Evolutionary conservation across 179 eudicot species (phyloP).

Genomic region (Spergularia azorica): DNA sequence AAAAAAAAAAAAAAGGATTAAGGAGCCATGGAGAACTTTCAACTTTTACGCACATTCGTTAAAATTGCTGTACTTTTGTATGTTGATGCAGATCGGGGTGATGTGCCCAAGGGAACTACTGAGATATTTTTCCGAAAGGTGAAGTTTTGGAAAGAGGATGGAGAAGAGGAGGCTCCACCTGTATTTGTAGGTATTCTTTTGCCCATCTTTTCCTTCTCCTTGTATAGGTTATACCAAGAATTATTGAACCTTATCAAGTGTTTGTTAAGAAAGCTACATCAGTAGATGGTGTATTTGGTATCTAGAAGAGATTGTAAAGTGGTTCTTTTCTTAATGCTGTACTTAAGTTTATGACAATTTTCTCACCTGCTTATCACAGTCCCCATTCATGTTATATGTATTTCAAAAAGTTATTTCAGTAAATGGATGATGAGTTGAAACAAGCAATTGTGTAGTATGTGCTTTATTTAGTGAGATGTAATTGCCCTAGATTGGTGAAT

Average conservation of each 20-base stretch:
- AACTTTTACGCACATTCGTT: neutral
- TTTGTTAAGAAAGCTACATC: neutral
- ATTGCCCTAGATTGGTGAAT: neutral
- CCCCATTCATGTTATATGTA: neutral
- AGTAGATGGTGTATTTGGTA: neutral
- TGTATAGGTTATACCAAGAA: neutral
- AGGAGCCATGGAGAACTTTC: neutral
- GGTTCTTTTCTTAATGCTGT: neutral
- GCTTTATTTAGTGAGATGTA: neutral
- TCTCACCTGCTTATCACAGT: neutral
- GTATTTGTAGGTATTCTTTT: conserved; percentile 90
- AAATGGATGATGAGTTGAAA: neutral
- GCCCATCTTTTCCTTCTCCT: neutral
- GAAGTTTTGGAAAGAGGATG: conserved; percentile 97
- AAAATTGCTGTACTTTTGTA: conserved; percentile 7
- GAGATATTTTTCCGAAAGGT: conserved; percentile 96
- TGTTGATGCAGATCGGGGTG: conserved; percentile 74
- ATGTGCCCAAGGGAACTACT: conserved; percentile 88
- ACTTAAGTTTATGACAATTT: neutral
- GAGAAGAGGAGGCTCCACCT: conserved; percentile 97
- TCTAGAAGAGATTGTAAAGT: neutral
- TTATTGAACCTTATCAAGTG: neutral
- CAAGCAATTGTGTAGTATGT: neutral
- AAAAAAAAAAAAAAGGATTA: neutral
- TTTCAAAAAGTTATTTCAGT: neutral